These are phyloP conservation scores for Periconia sp. DNA, from an alignment of 2,329 filamentous ascomycete genomes.

Conservation along the genomic window DNA sequence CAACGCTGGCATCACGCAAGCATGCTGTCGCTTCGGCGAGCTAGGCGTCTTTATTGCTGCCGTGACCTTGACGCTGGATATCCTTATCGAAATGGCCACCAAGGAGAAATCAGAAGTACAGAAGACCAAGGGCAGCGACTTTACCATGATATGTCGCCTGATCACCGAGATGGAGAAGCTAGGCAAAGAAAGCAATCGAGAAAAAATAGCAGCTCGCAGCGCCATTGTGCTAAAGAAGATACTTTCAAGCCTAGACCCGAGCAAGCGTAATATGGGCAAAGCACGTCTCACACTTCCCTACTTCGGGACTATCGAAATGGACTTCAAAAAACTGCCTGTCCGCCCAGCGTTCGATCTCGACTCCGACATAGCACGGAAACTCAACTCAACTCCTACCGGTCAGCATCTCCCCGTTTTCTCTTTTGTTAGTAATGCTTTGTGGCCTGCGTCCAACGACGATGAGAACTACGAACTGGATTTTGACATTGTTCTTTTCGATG, in stretches of 20 bases:
- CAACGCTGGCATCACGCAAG: constrained; percentile 42
- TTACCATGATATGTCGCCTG: constrained; percentile 43
- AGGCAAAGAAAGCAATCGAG: constrained; percentile 34
- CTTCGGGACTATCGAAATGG: constrained; percentile 42
- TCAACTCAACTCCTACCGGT: constrained; percentile 28
- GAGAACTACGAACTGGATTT: constrained; percentile 31
- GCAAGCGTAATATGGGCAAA: constrained; percentile 25
- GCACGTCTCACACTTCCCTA: constrained; percentile 37
- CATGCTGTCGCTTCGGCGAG: constrained; percentile 41
- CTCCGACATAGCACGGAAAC: constrained; percentile 33
- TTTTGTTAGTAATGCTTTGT: constrained; percentile 41
- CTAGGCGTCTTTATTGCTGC: constrained; percentile 43
- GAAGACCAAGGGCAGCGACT: constrained; percentile 41
- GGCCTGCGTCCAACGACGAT: constrained; percentile 26
- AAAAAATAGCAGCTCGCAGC: constrained; percentile 41
- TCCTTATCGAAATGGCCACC: constrained; percentile 41
- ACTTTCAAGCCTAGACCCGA: constrained; percentile 37
- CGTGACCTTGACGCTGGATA: constrained; percentile 42
- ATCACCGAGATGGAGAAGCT: constrained; percentile 45
- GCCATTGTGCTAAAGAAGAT: constrained; percentile 43
- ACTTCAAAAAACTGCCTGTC: constrained; percentile 33
- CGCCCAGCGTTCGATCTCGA: constrained; percentile 38
- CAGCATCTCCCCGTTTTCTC: constrained; percentile 39
- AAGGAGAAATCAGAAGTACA: constrained; percentile 42
- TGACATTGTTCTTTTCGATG: constrained; percentile 43